Evolutionary conservation across 2,329 filamentous ascomycete species (phyloP).

Genomic region (Alternaria metachromatica): DNA sequence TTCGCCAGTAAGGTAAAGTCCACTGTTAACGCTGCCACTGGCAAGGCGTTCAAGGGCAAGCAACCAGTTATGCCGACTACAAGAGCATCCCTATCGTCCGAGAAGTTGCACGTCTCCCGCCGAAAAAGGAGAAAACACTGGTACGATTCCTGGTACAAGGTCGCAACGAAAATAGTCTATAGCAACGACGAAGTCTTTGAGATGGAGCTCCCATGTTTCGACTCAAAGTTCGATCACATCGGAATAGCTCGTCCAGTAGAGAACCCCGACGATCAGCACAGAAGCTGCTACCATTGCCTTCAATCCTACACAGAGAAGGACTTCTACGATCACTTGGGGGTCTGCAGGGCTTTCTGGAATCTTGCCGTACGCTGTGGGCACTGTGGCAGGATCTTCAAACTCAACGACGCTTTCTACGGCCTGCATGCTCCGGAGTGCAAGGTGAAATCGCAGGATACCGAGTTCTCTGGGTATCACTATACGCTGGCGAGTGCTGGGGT

Average conservation of each 20-base stretch:
- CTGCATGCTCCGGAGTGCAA: no score
- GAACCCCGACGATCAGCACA: neutral
- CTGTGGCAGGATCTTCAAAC: neutral
- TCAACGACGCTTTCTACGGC: neutral
- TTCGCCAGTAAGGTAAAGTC: neutral
- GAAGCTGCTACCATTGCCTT: neutral
- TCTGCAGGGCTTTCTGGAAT: neutral
- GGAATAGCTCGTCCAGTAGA: neutral
- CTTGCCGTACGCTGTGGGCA: neutral
- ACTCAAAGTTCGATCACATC: neutral
- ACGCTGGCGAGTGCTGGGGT: neutral
- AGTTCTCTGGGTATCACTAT: no score
- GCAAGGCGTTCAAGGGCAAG: neutral
- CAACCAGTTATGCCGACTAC: neutral
- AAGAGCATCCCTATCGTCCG: neutral
- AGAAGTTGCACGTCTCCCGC: neutral
- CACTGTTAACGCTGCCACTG: neutral
- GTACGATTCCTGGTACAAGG: neutral
- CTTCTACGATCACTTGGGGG: neutral
- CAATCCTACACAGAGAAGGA: neutral
- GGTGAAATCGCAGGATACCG: no score
- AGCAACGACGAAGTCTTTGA: neutral
- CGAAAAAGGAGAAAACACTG: neutral
- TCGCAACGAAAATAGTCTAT: no score
- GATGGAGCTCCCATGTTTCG: neutral